Conservation (phyloP, 176 grass and related monocot genomes). For the Aegilops tauschii region DNA sequence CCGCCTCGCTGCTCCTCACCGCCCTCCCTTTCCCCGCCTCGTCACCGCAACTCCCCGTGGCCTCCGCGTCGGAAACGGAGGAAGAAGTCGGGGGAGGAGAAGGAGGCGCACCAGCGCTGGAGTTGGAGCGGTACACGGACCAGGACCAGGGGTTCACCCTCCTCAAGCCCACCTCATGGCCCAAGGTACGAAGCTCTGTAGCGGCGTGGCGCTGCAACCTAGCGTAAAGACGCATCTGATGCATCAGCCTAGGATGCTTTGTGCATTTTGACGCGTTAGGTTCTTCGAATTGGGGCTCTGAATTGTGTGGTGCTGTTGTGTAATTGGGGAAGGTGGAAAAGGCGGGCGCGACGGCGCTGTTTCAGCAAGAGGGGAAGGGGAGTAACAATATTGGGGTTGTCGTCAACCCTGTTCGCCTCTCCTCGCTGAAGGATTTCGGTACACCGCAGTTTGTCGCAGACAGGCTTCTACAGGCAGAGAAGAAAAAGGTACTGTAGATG, state of each 20-base stretch:
- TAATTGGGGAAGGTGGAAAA: slow-evolving; percentile 78
- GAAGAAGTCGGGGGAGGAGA: background rate
- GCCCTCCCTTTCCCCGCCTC: slow-evolving; percentile 33
- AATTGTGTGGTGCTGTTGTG: background rate
- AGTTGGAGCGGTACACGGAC: slow-evolving; percentile 61
- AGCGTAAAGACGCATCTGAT: background rate
- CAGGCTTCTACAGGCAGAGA: slow-evolving; percentile 85
- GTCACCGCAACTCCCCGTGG: slow-evolving; percentile 8
- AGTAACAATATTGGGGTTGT: slow-evolving; percentile 85
- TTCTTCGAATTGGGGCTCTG: background rate
- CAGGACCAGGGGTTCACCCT: slow-evolving; percentile 70
- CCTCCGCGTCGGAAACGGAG: slow-evolving; percentile 28
- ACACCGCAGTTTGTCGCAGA: slow-evolving; percentile 81
- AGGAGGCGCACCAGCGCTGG: background rate
- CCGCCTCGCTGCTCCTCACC: slow-evolving; percentile 36
- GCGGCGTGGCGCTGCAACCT: background rate
- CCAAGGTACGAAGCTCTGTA: slow-evolving; percentile 47
- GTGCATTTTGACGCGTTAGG: background rate
- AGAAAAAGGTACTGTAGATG: slow-evolving; percentile 63
- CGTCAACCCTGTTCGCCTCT: slow-evolving; percentile 77
- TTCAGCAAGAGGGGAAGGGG: slow-evolving; percentile 70
- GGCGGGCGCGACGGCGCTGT: slow-evolving; percentile 73
- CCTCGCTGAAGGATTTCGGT: slow-evolving; percentile 76
- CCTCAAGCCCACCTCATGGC: slow-evolving; percentile 68
- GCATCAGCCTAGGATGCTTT: background rate